Base-by-base conservation (phyloP, 768 basidiomycete species). In the Boletellus sp. region DNA sequence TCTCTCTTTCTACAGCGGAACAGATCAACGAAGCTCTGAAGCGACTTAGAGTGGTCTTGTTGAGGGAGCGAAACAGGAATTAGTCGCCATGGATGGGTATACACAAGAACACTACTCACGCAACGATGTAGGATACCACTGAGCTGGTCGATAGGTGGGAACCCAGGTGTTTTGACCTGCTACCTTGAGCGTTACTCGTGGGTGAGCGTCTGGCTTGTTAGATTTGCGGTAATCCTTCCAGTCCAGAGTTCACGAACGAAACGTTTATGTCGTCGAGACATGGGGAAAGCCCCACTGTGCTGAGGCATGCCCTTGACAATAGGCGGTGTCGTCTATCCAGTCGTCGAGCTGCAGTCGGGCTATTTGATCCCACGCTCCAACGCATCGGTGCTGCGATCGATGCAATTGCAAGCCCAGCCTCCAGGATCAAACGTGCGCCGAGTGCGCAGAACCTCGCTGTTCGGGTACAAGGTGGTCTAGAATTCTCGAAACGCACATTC, bases 21-120 rank as follows among this genome's bases (percentile, higher is more conserved):
- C 80, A 92, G 36, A 83, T 90, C 3, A 82, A 90, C 41, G 80
- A 85, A 70, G 93, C 84, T 2, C 63, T 94, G 54, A 72, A 68
- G 52, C 73, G 92, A 53, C 68, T 96, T 4, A 71, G 69, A 33
- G 65, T 55, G 28, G 77, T 79, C 3, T 53, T 71, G 33, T 46
- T 69, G 19, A 55, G 57, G 50, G 67, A 60, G 37, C 56, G 63
- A 38, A 55, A 51, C 17, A 46, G 23, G 28, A 45, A 49, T 31
- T 54, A 56, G 47, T 33, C 7, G 22, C 17, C 11, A 20, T 42
- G 20, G 45, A 31, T 37, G 22, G 47, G 36, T 51, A 23, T 51
- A 48, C 22, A 5, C 20, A 10, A 15, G 31, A 2, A 31, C 35
- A 24, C 17, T 51, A 31, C 42, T 46, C 31, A 32, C 35, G 6